Evolutionary conservation across 2,329 filamentous ascomycete species (phyloP).

Genomic region (Ophiostoma australiae): DNA sequence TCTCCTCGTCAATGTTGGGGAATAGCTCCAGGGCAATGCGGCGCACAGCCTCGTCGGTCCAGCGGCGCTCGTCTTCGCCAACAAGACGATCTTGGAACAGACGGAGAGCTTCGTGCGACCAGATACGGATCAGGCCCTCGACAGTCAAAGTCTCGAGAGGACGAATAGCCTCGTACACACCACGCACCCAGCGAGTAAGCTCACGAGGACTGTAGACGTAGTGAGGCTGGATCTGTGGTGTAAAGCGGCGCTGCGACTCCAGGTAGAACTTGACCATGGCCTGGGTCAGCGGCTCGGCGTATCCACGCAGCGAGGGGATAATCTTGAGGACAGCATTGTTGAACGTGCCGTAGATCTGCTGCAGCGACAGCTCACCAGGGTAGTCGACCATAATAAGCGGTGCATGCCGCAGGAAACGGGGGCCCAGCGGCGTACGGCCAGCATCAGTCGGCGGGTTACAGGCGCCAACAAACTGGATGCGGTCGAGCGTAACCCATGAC

Average conservation of each 20-base stretch:
- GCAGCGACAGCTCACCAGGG: slow-evolving; percentile 86
- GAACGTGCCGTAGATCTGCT: slow-evolving; percentile 98
- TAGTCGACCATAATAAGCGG: slow-evolving; percentile 99
- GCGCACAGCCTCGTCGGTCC: slow-evolving; percentile 85
- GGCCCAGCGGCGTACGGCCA: slow-evolving; percentile 88
- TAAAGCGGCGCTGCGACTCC: slow-evolving; percentile 91
- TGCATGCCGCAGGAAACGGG: slow-evolving; percentile 89
- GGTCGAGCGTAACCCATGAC: slow-evolving; percentile 94
- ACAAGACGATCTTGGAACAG: slow-evolving; percentile 97
- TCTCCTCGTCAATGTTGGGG: slow-evolving; percentile 87
- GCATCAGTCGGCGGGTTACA: slow-evolving; percentile 98
- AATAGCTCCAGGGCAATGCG: slow-evolving; percentile 87
- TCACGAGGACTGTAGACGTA: slow-evolving; percentile 99
- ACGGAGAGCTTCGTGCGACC: slow-evolving; percentile 93
- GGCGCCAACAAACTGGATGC: slow-evolving; percentile 97
- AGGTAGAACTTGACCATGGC: slow-evolving; percentile 97
- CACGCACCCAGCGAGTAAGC: slow-evolving; percentile 93
- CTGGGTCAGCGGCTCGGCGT: slow-evolving; percentile 87
- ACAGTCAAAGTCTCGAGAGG: slow-evolving; percentile 82
- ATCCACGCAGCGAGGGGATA: slow-evolving; percentile 87
- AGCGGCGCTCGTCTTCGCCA: slow-evolving; percentile 85
- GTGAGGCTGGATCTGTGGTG: slow-evolving; percentile 92
- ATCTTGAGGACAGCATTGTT: slow-evolving; percentile 96
- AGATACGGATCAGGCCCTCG: slow-evolving; percentile 91
- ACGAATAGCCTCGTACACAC: slow-evolving; percentile 93